Evolutionary conservation across 2,329 filamentous ascomycete species (phyloP).

Genomic region (Phyllosticta capitalensis): DNA sequence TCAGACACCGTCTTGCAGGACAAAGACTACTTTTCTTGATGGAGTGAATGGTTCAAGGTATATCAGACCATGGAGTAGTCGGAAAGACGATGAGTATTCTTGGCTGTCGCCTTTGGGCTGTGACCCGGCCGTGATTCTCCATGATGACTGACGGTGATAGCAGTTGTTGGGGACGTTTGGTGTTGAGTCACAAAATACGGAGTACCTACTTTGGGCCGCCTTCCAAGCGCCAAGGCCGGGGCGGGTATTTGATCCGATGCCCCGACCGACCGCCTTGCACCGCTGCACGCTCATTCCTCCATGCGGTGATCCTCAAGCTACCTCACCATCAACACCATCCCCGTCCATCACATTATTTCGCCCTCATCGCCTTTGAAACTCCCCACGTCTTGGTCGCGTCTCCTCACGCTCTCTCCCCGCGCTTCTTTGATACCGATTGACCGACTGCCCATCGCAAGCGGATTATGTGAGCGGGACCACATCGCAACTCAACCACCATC

Average conservation of each 20-base stretch:
- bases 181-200: no score
- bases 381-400: background rate
- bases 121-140: no score
- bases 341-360: background rate
- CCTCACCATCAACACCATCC: background rate
- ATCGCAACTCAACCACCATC: background rate
- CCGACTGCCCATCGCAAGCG: background rate
- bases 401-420: background rate
- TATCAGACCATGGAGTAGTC: background rate
- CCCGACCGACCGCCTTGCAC: background rate
- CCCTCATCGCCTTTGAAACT: background rate
- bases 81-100: no score
- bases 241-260: background rate
- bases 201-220: no score
- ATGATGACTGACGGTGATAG: no score
- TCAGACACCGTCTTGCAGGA: background rate
- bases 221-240: background rate
- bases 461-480: background rate
- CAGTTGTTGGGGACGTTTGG: no score
- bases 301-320: background rate
- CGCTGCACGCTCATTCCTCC: background rate
- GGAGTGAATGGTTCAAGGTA: background rate
- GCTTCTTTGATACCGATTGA: background rate
- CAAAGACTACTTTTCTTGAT: background rate
- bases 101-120: no score